Percentiles rank a stretch among this genome's conserved stretches.
phyloP scores from a whole-genome alignment of 2,329 filamentous ascomycete genomes.

The Penicillium sp. region DNA sequence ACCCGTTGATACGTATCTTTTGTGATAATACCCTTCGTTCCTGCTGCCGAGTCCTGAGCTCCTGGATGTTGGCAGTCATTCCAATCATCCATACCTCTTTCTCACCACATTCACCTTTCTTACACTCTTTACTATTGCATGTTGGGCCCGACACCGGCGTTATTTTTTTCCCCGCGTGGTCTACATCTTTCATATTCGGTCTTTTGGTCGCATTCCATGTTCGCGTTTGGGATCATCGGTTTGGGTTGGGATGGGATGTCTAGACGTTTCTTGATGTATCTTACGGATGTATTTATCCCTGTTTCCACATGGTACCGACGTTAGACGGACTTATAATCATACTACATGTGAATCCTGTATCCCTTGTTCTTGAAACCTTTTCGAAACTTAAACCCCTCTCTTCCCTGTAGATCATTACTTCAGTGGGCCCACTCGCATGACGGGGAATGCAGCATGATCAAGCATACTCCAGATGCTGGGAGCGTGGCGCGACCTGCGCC shows the following conservation, averaged over 20 bases:
- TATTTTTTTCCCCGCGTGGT: neutral
- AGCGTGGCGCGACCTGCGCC: neutral
- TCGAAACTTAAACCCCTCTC: conserved; percentile 11
- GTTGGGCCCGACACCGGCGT: conserved; percentile 3
- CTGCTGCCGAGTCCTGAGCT: neutral
- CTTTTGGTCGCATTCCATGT: neutral
- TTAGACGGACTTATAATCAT: conserved; percentile 13
- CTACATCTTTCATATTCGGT: neutral
- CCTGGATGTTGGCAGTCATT: neutral
- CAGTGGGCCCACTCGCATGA: neutral
- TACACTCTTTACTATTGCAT: conserved; percentile 1
- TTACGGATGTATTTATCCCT: conserved; percentile 19
- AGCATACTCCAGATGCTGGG: neutral
- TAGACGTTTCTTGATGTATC: conserved; percentile 7
- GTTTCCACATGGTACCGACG: conserved; percentile 9
- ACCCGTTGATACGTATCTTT: conserved; percentile 20
- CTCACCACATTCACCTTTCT: neutral
- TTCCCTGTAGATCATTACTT: conserved; percentile 24
- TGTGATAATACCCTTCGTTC: conserved; percentile 25
- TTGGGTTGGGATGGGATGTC: conserved; percentile 12
- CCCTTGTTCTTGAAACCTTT: conserved; percentile 12
- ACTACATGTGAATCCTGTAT: neutral
- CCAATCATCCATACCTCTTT: neutral
- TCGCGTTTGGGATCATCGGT: conserved; percentile 1
- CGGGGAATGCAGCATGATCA: conserved; percentile 18